Base-by-base conservation (phyloP, 2,329 filamentous ascomycete species). In the Trichoderma semiorbis region DNA sequence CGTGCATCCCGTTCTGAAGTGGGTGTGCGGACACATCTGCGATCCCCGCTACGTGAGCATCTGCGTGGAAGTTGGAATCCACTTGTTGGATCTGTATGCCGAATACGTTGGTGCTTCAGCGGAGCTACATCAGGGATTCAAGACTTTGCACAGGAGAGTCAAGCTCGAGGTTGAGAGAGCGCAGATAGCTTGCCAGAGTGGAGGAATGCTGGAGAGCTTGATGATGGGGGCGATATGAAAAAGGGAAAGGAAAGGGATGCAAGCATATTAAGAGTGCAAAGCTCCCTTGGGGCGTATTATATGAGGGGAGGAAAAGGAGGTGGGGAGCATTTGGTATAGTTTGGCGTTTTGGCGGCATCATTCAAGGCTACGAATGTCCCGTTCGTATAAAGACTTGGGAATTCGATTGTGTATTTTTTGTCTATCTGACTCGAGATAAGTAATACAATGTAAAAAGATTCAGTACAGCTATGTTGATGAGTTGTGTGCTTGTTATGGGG, bases 31-130 rank as follows among this genome's bases (percentile, higher is more conserved):
- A 75, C 90, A 95, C 81, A 92, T 99, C 75, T 87, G 90, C 50
- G 92, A 98, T 79, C 93, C 95, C 39, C 90, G 93, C 70, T 92
- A 96, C 79, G 90, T 96, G 62, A 88, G 87, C 73, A 84, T 97
- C 39, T 94, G 93, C 78, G 92, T 94, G 28, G 95, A 98, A 80
- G 89, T 96, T 26, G 91, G 92, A 18, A 88, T 97, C 77, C 87
- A 94, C 72, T 85, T 98, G 43, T 84, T 98, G 24, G 95, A 99
- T 78, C 84, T 98, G 47, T 99, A 98, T 80, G 90, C 92, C 34
- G 91, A 93, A 79, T 92, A 94, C 75, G 86, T 94, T 28, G 92
- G 89, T 2, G 90, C 90, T 64, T 94, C 92, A 43, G 86, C 88
- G 7, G 90, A 93, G 79, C 87, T 98, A 70, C 90, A 93, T 73